These are phyloP conservation scores for Knufia fluminis DNA, from an alignment of 2,329 filamentous ascomycete species.

Conservation along the genomic window DNA sequence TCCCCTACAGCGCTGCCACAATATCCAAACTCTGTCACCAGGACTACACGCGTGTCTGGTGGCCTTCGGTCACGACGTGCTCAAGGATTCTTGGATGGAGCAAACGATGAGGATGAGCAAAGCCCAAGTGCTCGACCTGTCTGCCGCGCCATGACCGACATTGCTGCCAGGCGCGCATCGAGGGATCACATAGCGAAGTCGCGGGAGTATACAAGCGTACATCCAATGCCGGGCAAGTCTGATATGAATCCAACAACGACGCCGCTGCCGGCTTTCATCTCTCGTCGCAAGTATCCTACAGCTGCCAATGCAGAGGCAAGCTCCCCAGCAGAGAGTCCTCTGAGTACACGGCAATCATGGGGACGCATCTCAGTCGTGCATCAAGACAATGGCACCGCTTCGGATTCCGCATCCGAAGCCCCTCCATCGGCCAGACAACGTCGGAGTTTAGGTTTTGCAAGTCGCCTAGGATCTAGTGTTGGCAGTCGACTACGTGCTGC, in stretches of 20 bases:
- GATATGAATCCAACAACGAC: slow-evolving; percentile 10
- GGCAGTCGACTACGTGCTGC: slow-evolving; percentile 20
- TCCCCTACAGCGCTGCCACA: slow-evolving; percentile 26
- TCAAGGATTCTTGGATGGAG: slow-evolving; percentile 22
- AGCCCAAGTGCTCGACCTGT: slow-evolving; percentile 30
- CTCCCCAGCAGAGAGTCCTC: slow-evolving; percentile 12
- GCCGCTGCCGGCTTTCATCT: slow-evolving; percentile 18
- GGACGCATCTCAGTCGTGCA: slow-evolving; percentile 20
- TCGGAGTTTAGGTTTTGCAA: slow-evolving; percentile 21
- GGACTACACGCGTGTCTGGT: slow-evolving; percentile 34
- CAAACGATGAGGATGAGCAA: slow-evolving; percentile 30
- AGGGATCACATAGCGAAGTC: slow-evolving; percentile 27
- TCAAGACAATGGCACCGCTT: not conserved
- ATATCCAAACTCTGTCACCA: slow-evolving; percentile 11
- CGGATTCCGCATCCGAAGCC: slow-evolving; percentile 2
- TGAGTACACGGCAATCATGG: slow-evolving; percentile 18
- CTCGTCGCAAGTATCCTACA: slow-evolving; percentile 18
- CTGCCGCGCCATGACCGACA: slow-evolving; percentile 36
- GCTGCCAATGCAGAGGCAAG: slow-evolving; percentile 9
- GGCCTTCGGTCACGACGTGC: slow-evolving; percentile 31
- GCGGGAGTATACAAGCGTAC: slow-evolving; percentile 27
- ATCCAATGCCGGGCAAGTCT: slow-evolving; percentile 23
- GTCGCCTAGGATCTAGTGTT: slow-evolving; percentile 19
- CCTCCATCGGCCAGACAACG: slow-evolving; percentile 8
- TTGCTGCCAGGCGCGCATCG: slow-evolving; percentile 26